Evolutionary conservation across 1,139 yeast genomes (phyloP).

Genomic region (Scheffersomyces lignicola): DNA sequence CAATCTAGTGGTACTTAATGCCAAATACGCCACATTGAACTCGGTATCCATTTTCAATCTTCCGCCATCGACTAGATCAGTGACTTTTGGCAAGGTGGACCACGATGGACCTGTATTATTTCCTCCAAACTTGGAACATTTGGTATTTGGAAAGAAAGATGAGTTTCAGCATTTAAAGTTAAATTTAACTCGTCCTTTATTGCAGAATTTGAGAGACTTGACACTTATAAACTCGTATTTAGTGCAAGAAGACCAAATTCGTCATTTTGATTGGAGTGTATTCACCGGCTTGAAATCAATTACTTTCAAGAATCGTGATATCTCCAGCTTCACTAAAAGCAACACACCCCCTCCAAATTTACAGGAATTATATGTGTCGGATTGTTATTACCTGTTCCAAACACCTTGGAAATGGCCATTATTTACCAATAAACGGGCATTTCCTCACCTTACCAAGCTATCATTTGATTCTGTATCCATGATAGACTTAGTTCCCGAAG

Average conservation of each 20-base stretch:
- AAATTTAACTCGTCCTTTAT: neutral
- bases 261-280: neutral
- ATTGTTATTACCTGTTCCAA: neutral
- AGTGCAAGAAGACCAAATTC: neutral
- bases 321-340: neutral
- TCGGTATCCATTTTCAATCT: neutral
- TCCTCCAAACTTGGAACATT: neutral
- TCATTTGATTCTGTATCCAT: neutral
- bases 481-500: conserved; percentile 1
- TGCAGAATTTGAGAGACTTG: neutral
- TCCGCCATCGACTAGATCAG: neutral
- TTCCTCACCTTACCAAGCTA: neutral
- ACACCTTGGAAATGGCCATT: neutral
- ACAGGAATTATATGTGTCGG: neutral
- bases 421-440: neutral
- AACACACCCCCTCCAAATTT: neutral
- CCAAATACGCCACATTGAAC: neutral
- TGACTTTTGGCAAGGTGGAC: neutral
- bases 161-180: neutral
- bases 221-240: neutral
- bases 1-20: neutral
- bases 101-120: neutral
- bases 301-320: neutral
- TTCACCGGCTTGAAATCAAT: neutral
- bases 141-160: neutral